Evolutionary conservation across 495 filamentous ascomycete species (phyloP), one percentile per base, ranked within the genome.

Genomic region (Cercophora newfieldiana): DNA sequence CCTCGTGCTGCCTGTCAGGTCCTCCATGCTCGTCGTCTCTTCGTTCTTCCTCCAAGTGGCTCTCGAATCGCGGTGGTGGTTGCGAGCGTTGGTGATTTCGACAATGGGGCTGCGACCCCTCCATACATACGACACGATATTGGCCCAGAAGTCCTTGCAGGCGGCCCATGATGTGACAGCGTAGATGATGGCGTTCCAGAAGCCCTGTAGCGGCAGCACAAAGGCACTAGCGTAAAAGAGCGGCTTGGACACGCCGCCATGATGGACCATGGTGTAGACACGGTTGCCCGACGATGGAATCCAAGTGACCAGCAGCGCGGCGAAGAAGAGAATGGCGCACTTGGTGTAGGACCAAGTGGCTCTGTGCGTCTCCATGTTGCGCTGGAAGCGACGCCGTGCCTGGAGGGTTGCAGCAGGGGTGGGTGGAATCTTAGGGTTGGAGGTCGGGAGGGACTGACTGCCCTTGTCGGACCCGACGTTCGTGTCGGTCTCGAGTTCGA

Each of bases 131-230:
- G 31, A 16, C 18, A 59, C 44, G 12, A 70, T 30, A 18, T 56
- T 68, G 0, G 66, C 66, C 65, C 71, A 74, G 3, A 81, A 70
- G 19, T 71, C 65, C 67, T 75, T 75, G 64, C 79, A 82, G 3
- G 82, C 82, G 26, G 72, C 68, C 79, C 79, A 82, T 25, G 80
- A 86, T 1, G 91, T 92, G 19, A 86, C 86, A 3, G 87, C 73
- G 78, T 96, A 96, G 64, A 96, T 92, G 58, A 91, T 72, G 26
- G 87, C 86, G 72, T 96, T 96, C 89, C 91, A 94, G 73, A 94
- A 93, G 1, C 92, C 92, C 72, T 96, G 92, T 0, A 93, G 79
- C 0, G 92, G 92, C 14, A 96, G 82, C 0, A 95, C 91, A 56
- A 93, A 83, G 0, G 89, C 85, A n/a, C 89, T 87, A 48, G 87